Evolutionary conservation across 108 stramenopile species (phyloP).

Genomic region (Fistulifera solaris): DNA sequence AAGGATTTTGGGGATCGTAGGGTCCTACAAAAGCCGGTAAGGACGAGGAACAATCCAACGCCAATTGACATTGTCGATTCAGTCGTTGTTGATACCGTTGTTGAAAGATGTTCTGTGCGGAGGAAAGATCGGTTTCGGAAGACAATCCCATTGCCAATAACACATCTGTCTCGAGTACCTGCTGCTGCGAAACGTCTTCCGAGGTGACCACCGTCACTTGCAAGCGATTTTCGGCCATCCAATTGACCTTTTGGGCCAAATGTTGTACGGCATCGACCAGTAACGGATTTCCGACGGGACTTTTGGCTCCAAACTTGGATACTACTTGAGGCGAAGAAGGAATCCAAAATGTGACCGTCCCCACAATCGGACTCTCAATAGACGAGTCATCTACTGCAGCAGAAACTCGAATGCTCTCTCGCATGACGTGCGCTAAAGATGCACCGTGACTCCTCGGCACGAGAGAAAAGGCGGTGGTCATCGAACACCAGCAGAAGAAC

Average conservation of each 20-base stretch:
- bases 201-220: constrained; percentile 24
- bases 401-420: too few species aligned
- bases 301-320: constrained; percentile 39
- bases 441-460: too few species aligned
- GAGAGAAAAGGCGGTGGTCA: too few species aligned
- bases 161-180: constrained; percentile 24
- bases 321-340: constrained; percentile 10
- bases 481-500: too few species aligned
- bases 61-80: constrained; percentile 49
- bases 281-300: constrained; percentile 41
- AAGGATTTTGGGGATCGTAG: constrained; percentile 42
- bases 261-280: constrained; percentile 42
- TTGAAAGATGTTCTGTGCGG: constrained; percentile 27
- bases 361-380: too few species aligned
- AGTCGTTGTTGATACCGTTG: constrained; percentile 6
- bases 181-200: constrained; percentile 14
- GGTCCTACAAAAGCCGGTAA: constrained; percentile 49
- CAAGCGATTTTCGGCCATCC: constrained; percentile 53
- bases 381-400: too few species aligned
- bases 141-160: constrained; percentile 49
- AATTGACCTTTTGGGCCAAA: constrained; percentile 34
- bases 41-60: constrained; percentile 34
- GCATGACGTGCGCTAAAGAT: too few species aligned
- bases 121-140: constrained; percentile 27
- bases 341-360: constrained; percentile 16